phyloP scores from a whole-genome alignment of 2,329 filamentous ascomycete species.

The Ramichloridium luteum region DNA sequence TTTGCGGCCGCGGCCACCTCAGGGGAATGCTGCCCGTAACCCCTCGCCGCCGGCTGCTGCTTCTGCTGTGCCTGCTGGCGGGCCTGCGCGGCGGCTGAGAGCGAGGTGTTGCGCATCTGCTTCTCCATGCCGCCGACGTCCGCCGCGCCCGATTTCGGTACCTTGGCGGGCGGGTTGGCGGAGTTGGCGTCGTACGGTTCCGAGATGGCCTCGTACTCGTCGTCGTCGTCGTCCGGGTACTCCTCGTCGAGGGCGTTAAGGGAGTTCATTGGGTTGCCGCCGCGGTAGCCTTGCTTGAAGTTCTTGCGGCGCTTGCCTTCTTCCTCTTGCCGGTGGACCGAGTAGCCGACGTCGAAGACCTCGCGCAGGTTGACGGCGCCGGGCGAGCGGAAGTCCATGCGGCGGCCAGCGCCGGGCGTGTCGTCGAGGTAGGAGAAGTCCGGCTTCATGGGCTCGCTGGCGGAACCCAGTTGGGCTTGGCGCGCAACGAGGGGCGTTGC shows the following conservation, averaged over 20 bases:
- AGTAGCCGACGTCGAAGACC: slow-evolving; percentile 96
- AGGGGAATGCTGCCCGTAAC: slow-evolving; percentile 82
- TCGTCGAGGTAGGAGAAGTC: slow-evolving; percentile 44
- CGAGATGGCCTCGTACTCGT: slow-evolving; percentile 47
- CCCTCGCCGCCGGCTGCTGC: slow-evolving; percentile 42
- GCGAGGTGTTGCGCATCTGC: slow-evolving; percentile 71
- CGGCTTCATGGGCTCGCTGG: slow-evolving; percentile 33
- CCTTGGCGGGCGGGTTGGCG: slow-evolving; percentile 45
- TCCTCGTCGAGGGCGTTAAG: slow-evolving; percentile 54
- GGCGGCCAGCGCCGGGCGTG: slow-evolving; percentile 44
- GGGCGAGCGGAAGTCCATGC: slow-evolving; percentile 87
- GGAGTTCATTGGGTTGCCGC: slow-evolving; percentile 50
- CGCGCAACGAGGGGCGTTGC: slow-evolving; percentile 51
- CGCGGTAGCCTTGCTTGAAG: slow-evolving; percentile 56
- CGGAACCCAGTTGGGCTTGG: slow-evolving; percentile 38
- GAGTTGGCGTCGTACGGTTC: slow-evolving; percentile 39
- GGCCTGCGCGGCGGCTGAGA: slow-evolving; percentile 54
- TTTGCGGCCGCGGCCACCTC: slow-evolving; percentile 72
- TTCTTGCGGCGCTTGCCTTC: slow-evolving; percentile 87
- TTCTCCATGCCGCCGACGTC: slow-evolving; percentile 69
- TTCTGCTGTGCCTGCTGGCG: slow-evolving; percentile 36
- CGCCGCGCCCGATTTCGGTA: slow-evolving; percentile 48
- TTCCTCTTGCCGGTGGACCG: slow-evolving; percentile 91
- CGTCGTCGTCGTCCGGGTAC: slow-evolving; percentile 54
- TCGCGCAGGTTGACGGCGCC: slow-evolving; percentile 91